phyloP scores from a whole-genome alignment of 2,329 filamentous ascomycete species.

The Mycosphaerella arachidis region DNA sequence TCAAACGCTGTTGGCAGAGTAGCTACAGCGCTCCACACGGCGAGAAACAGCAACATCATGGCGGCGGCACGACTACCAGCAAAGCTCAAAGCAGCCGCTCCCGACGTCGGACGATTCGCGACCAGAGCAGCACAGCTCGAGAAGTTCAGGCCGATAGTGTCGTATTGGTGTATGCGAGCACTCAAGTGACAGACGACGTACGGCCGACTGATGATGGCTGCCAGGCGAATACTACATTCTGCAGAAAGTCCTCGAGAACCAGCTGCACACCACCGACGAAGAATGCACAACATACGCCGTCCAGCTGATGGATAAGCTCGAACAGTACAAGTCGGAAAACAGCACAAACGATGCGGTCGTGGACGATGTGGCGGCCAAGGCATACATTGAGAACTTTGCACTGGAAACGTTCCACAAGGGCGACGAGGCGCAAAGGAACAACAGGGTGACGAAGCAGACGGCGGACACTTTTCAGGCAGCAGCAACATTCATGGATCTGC shows the following conservation, averaged over 20 bases:
- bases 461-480: constrained; percentile 91
- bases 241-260: constrained; percentile 79
- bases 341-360: constrained; percentile 74
- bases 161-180: constrained; percentile 81
- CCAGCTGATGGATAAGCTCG: constrained; percentile 83
- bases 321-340: constrained; percentile 71
- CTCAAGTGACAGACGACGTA: not conserved
- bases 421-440: constrained; percentile 73
- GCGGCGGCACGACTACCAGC: constrained; percentile 61
- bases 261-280: constrained; percentile 71
- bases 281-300: constrained; percentile 79
- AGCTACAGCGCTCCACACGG: no score
- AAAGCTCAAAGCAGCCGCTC: constrained; percentile 60
- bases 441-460: constrained; percentile 66
- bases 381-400: constrained; percentile 91
- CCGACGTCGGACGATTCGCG: constrained; percentile 80
- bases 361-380: constrained; percentile 81
- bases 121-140: constrained; percentile 80
- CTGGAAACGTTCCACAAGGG: constrained; percentile 81
- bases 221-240: constrained; percentile 86
- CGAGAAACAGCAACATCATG: constrained; percentile 49
- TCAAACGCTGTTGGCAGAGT: no score
- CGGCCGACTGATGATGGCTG: constrained; percentile 13
- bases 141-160: constrained; percentile 75
- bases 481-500: constrained; percentile 83